Evolutionary conservation across 164 flowering plant species (phyloP).

Genomic region (Litsea cubeba): DNA sequence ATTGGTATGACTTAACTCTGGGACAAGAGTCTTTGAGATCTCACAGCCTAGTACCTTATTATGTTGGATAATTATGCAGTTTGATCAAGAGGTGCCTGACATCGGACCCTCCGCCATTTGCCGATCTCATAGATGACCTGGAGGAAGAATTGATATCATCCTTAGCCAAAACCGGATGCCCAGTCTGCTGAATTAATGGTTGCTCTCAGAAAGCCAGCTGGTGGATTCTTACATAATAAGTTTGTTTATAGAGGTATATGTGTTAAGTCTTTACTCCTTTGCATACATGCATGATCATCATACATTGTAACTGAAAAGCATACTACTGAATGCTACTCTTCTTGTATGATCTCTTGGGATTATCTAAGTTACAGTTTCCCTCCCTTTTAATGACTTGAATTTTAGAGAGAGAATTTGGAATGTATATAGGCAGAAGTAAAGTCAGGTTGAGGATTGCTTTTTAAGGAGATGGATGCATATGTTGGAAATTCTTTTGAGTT

Average conservation of each 20-base stretch:
- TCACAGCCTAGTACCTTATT: background rate
- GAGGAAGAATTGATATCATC: conserved; percentile 27
- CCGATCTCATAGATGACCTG: conserved; percentile 21
- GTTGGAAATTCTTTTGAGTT: no score
- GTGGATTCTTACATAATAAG: background rate
- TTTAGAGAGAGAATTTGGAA: background rate
- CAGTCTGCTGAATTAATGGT: conserved; percentile 18
- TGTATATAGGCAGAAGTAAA: no score
- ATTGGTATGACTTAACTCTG: no score
- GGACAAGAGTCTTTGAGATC: background rate
- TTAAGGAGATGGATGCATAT: no score
- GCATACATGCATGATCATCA: background rate
- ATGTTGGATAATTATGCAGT: conserved; percentile 14
- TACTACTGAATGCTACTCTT: background rate
- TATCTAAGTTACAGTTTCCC: no score
- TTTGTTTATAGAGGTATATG: background rate
- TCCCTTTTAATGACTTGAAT: background rate
- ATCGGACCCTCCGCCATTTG: conserved; percentile 27
- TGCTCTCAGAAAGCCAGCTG: background rate
- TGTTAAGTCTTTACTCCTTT: background rate
- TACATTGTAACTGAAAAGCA: background rate
- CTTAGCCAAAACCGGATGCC: conserved; percentile 27
- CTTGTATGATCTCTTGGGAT: background rate
- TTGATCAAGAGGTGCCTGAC: conserved; percentile 28
- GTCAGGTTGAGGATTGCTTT: no score